Evolutionary conservation across 768 basidiomycete genomes (phyloP).

Genomic region (Sistotremastrum niveocremeum): DNA sequence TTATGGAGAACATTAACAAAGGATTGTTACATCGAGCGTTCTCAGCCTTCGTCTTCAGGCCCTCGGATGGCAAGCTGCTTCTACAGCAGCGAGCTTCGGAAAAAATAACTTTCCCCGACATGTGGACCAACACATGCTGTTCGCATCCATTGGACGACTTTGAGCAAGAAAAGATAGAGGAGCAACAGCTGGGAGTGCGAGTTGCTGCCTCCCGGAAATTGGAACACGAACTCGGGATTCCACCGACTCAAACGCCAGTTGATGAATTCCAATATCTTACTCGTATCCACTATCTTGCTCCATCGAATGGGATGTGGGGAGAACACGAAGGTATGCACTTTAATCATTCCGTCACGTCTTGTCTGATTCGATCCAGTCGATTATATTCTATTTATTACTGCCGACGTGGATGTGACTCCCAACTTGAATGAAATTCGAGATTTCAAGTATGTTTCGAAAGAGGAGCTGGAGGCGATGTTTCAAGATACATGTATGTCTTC

Average conservation of each 20-base stretch:
- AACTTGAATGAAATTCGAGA: conserved; percentile 89
- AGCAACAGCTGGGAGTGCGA: conserved; percentile 70
- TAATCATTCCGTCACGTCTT: background rate
- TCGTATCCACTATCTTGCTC: conserved; percentile 93
- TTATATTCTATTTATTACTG: conserved; percentile 91
- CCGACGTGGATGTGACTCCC: conserved; percentile 67
- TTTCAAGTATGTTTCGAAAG: conserved; percentile 81
- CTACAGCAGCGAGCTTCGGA: conserved; percentile 93
- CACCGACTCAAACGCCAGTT: conserved; percentile 55
- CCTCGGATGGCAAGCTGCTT: conserved; percentile 83
- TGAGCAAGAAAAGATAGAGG: conserved; percentile 64
- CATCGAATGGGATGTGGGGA: conserved; percentile 87
- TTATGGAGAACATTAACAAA: conserved; percentile 93
- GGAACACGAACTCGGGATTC: conserved; percentile 93
- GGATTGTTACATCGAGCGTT: conserved; percentile 96
- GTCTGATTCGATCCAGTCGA: conserved; percentile 50
- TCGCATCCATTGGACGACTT: conserved; percentile 93
- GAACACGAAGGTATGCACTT: conserved; percentile 80
- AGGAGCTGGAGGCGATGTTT: conserved; percentile 87
- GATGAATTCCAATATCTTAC: conserved; percentile 91
- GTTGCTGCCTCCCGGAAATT: conserved; percentile 91
- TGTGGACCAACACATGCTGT: conserved; percentile 99
- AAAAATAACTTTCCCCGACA: conserved; percentile 98
- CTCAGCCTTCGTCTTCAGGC: conserved; percentile 93
- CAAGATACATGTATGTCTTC: conserved; percentile 46